Percentiles rank a stretch among this genome's conserved stretches.
These are phyloP conservation scores for Whalleya microplaca DNA, from an alignment of 2,329 filamentous ascomycete genomes.

Conservation along the genomic window DNA sequence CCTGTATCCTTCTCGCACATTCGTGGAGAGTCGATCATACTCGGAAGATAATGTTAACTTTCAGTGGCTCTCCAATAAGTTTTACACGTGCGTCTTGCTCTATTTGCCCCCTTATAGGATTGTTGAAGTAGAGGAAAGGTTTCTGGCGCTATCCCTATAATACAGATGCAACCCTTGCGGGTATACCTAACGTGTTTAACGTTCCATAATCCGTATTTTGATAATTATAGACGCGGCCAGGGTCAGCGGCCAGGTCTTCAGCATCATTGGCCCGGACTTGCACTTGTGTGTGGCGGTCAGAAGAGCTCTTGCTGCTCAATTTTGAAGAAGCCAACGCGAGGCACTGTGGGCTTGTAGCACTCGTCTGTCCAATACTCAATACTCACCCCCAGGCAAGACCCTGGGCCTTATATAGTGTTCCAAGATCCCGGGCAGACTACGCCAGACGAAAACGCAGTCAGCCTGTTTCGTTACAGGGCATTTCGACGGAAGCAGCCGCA, in stretches of 20 bases:
- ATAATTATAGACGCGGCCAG: conserved; percentile 15
- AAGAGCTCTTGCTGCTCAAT: conserved; percentile 12
- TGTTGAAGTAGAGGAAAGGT: conserved; percentile 1
- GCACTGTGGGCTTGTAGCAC: conserved; percentile 7
- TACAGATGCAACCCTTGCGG: conserved; percentile 15
- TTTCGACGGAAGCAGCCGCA: conserved; percentile 25
- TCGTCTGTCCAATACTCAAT: conserved; percentile 11
- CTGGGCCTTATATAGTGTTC: conserved; percentile 19
- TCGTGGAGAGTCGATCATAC: conserved; percentile 10
- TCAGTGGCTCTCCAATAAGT: conserved; percentile 6
- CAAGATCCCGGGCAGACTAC: conserved; percentile 17
- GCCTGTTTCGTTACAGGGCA: conserved; percentile 13
- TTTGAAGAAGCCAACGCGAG: conserved; percentile 16
- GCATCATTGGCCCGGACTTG: conserved; percentile 19
- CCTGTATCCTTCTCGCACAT: conserved; percentile 3
- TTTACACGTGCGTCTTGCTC: conserved; percentile 1
- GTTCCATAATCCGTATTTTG: conserved; percentile 9
- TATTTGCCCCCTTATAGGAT: conserved; percentile 19
- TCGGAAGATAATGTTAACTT: conserved; percentile 7
- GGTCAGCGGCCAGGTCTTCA: conserved; percentile 18
- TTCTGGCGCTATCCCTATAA: conserved; percentile 17
- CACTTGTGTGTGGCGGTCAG: conserved; percentile 22
- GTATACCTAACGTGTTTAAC: conserved; percentile 11
- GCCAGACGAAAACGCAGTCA: conserved; percentile 10
- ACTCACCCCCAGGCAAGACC: conserved; percentile 4